Evolutionary conservation across 768 basidiomycete species (phyloP).

Genomic region (Collybiopsis confluens): DNA sequence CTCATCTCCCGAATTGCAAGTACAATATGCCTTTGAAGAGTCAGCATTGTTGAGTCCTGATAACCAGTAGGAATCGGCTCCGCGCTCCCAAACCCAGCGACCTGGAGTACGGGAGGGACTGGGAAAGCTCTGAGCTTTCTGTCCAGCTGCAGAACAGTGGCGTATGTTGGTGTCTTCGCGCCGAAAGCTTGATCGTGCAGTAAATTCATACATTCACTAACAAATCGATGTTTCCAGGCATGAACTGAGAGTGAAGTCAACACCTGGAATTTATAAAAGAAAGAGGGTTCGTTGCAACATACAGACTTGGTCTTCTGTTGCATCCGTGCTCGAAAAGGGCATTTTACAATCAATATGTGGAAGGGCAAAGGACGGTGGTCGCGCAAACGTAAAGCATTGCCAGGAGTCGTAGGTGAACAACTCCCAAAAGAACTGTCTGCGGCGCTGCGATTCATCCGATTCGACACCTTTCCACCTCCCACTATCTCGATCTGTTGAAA

Average conservation of each 20-base stretch:
- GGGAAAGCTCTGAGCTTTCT: conserved; percentile 65
- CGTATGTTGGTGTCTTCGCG: conserved; percentile 64
- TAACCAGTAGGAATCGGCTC: conserved; percentile 40
- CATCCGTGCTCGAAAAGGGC: conserved; percentile 42
- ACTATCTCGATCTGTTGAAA: conserved; percentile 56
- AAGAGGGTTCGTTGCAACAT: conserved; percentile 20
- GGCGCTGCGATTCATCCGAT: conserved; percentile 49
- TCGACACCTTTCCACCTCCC: conserved; percentile 63
- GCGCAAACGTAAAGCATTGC: conserved; percentile 66
- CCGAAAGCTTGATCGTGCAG: conserved; percentile 72
- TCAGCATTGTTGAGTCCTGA: conserved; percentile 49
- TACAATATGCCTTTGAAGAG: conserved; percentile 63
- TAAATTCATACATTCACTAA: conserved; percentile 64
- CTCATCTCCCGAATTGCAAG: conserved; percentile 68
- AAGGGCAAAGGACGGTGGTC: conserved; percentile 64
- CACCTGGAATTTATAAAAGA: neutral
- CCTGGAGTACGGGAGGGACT: conserved; percentile 61
- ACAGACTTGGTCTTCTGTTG: conserved; percentile 58
- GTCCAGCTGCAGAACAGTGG: conserved; percentile 63
- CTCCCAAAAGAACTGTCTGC: conserved; percentile 72
- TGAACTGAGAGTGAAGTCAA: conserved; percentile 39
- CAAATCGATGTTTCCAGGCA: conserved; percentile 68
- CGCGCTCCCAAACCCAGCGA: conserved; percentile 61
- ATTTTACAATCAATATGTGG: conserved; percentile 66
- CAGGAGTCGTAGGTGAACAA: conserved; percentile 49